Percentiles rank a stretch among this genome's conserved stretches.
Evolutionary conservation across 768 basidiomycete genomes (phyloP).

Genomic region (Calocybe cyanea): DNA sequence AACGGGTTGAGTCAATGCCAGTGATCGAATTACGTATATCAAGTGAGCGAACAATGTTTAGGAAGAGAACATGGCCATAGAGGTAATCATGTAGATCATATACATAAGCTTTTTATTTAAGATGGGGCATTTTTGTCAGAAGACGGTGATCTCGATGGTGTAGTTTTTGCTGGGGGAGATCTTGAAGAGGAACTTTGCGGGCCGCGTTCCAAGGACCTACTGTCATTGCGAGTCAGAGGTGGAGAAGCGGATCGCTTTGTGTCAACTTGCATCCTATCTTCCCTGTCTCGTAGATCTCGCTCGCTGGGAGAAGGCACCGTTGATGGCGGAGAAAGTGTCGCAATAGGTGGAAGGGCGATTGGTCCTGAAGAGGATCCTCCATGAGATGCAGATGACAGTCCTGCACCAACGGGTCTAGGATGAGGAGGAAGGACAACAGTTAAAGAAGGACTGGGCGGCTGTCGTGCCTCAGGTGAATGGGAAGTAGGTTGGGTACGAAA

Average conservation of each 20-base stretch:
- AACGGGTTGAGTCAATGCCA: too few species aligned
- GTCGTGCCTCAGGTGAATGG: slow-evolving; percentile 66
- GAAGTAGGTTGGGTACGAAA: slow-evolving; percentile 64
- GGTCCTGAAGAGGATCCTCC: slow-evolving; percentile 25
- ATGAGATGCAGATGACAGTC: slow-evolving; percentile 35
- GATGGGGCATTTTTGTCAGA: slow-evolving; percentile 37
- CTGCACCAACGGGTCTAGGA: slow-evolving; percentile 65
- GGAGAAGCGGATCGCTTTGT: slow-evolving; percentile 48
- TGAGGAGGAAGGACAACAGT: slow-evolving; percentile 68
- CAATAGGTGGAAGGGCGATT: slow-evolving; percentile 66
- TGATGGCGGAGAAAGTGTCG: slow-evolving; percentile 61
- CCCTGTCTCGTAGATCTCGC: slow-evolving; percentile 36
- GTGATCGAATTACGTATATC: too few species aligned
- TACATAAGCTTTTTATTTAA: slow-evolving; percentile 1
- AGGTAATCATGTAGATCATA: slow-evolving; percentile 1
- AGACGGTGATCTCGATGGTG: slow-evolving; percentile 44
- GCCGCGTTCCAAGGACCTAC: slow-evolving; percentile 46
- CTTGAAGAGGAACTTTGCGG: slow-evolving; percentile 37
- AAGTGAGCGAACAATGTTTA: too few species aligned
- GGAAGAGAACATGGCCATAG: slow-evolving; percentile 1
- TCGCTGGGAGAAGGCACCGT: slow-evolving; percentile 52
- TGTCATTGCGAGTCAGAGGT: slow-evolving; percentile 33
- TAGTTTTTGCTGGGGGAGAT: slow-evolving; percentile 48
- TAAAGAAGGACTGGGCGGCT: slow-evolving; percentile 52
- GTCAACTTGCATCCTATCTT: slow-evolving; percentile 56